Conservation (phyloP, 1,284 basidiomycete genomes). For the Megacollybia platyphylla region DNA sequence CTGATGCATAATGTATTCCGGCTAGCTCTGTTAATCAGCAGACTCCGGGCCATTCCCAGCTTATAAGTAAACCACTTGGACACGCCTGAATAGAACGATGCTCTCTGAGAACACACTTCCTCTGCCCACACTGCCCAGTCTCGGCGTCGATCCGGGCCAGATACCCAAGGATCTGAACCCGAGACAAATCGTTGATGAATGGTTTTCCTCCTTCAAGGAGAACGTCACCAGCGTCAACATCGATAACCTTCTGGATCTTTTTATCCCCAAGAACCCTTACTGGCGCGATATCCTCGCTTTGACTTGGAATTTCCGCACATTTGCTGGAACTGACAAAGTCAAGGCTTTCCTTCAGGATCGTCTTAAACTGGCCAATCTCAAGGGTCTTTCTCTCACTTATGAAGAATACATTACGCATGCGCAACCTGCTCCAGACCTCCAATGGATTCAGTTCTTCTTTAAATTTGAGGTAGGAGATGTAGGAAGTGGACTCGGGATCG, state of each 20-base stretch:
- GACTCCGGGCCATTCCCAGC: not conserved
- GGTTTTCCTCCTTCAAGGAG: slow-evolving; percentile 16
- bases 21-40: not conserved
- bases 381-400: slow-evolving; percentile 15
- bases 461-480: slow-evolving; percentile 28
- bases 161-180: slow-evolving; percentile 11
- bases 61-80: no score
- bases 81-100: not conserved
- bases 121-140: not conserved
- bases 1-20: no score
- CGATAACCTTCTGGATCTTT: slow-evolving; percentile 10
- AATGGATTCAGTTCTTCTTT: slow-evolving; percentile 45
- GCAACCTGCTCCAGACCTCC: slow-evolving; percentile 34
- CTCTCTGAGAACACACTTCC: not conserved
- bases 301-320: slow-evolving; percentile 56
- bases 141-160: slow-evolving; percentile 1
- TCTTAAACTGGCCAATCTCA: slow-evolving; percentile 17
- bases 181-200: slow-evolving; percentile 10
- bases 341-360: slow-evolving; percentile 28
- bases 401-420: slow-evolving; percentile 15
- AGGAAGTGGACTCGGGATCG: slow-evolving; percentile 26
- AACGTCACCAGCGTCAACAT: slow-evolving; percentile 11
- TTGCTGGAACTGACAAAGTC: slow-evolving; percentile 28
- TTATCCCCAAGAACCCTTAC: slow-evolving; percentile 26
- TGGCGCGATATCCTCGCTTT: slow-evolving; percentile 52